phyloP scores from a whole-genome alignment of 441 rosid species.

The Croton laevigatus region DNA sequence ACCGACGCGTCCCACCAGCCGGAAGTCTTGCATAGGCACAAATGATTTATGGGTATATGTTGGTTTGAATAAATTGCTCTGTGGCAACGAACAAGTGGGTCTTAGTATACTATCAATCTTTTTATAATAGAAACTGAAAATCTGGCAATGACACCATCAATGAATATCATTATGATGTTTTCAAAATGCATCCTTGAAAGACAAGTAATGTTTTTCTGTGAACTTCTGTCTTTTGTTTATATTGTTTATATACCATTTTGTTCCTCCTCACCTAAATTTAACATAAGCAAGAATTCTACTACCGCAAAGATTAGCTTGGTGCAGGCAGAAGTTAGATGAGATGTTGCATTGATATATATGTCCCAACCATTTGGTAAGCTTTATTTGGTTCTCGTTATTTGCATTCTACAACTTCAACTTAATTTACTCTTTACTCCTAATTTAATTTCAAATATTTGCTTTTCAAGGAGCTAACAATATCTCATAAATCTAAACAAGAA shows the following conservation, averaged over 20 bases:
- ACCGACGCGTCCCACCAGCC: too few species aligned
- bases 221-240: not conserved
- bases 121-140: not conserved
- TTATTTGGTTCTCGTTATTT: not conserved
- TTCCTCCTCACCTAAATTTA: not conserved
- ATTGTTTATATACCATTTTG: too few species aligned
- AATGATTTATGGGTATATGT: too few species aligned
- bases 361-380: slow-evolving; percentile 26
- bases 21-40: not conserved
- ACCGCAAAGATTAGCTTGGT: slow-evolving; percentile 71
- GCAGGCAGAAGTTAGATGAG: slow-evolving; percentile 89
- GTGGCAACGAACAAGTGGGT: not conserved
- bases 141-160: not conserved
- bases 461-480: slow-evolving; percentile 9
- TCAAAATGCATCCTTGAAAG: not conserved
- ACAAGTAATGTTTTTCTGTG: not conserved
- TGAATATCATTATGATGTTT: not conserved
- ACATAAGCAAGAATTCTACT: not conserved
- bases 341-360: slow-evolving; percentile 42
- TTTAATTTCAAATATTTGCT: not conserved
- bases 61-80: not conserved
- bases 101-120: not conserved
- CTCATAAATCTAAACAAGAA: slow-evolving; percentile 2
- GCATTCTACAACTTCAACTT: not conserved
- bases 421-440: not conserved